Percentiles rank a stretch among this genome's conserved stretches.
Evolutionary conservation across 805 yeast species (phyloP).

Genomic region (Torulaspora gathmanii): DNA sequence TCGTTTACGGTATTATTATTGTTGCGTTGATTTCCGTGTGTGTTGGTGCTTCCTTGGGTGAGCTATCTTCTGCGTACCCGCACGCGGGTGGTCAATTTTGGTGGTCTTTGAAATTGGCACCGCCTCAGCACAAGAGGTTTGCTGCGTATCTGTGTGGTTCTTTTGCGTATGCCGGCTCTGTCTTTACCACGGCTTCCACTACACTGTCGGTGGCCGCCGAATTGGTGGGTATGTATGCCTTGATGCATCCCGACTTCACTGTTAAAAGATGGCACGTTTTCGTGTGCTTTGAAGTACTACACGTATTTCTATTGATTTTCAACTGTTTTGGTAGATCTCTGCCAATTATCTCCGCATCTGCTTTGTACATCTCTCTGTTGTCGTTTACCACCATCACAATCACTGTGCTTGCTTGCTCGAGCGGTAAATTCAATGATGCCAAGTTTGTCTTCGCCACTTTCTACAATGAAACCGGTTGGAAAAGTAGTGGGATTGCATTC

Average conservation of each 20-base stretch:
- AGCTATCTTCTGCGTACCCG: conserved; percentile 53
- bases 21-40: conserved; percentile 47
- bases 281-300: conserved; percentile 47
- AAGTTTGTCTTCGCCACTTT: conserved; percentile 56
- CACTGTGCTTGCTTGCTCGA: conserved; percentile 51
- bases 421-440: conserved; percentile 52
- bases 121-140: conserved; percentile 40
- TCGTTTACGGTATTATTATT: conserved; percentile 54
- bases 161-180: conserved; percentile 60
- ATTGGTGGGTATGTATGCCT: conserved; percentile 48
- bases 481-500: conserved; percentile 54
- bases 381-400: conserved; percentile 56
- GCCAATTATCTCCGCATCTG: conserved; percentile 47
- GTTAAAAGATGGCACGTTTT: conserved; percentile 55
- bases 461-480: conserved; percentile 60
- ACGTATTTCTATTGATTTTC: conserved; percentile 45
- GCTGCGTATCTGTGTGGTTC: conserved; percentile 59
- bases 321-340: conserved; percentile 53
- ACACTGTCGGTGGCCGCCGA: conserved; percentile 53
- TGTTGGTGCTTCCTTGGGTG: conserved; percentile 51
- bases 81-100: conserved; percentile 63
- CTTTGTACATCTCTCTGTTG: conserved; percentile 50
- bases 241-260: conserved; percentile 33
- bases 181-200: conserved; percentile 61
- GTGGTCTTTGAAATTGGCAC: conserved; percentile 57